Conservation (phyloP, 805 yeast genomes). For the Pichia ethanolica region DNA sequence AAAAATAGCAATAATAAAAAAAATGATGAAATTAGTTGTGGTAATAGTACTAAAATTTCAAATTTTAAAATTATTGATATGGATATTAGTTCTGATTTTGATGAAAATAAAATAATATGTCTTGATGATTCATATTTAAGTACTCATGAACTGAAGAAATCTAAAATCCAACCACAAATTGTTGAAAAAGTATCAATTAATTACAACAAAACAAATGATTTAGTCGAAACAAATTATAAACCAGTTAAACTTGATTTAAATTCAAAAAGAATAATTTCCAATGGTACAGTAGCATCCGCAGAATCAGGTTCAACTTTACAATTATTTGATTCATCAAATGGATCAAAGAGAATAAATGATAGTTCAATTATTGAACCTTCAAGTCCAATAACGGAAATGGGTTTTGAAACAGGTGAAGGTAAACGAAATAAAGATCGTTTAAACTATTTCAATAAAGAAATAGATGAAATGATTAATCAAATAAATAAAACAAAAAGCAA, state of each 20-base stretch:
- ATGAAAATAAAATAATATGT: slow-evolving; percentile 33
- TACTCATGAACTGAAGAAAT: slow-evolving; percentile 29
- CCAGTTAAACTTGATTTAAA: too few species aligned
- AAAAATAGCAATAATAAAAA: not conserved
- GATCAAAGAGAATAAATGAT: too few species aligned
- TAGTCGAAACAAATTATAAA: too few species aligned
- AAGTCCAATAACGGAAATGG: not conserved
- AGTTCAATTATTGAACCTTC: too few species aligned
- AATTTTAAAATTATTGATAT: slow-evolving; percentile 41
- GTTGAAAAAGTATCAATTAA: not conserved
- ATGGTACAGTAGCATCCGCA: too few species aligned
- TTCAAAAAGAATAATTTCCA: too few species aligned
- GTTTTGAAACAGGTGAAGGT: not conserved
- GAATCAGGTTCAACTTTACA: too few species aligned
- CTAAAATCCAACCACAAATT: not conserved
- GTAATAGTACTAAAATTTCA: slow-evolving; percentile 22
- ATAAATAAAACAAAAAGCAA: slow-evolving; percentile 15
- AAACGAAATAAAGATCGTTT: not conserved
- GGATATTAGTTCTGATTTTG: slow-evolving; percentile 24
- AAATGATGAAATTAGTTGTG: not conserved
- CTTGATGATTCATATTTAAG: slow-evolving; percentile 52
- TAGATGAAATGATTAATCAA: slow-evolving; percentile 10
- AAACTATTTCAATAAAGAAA: slow-evolving; percentile 5
- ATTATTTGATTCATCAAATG: too few species aligned
- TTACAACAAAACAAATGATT: not conserved